Conservation (phyloP, 1,284 basidiomycete genomes). For the Marasmius fiardii region DNA sequence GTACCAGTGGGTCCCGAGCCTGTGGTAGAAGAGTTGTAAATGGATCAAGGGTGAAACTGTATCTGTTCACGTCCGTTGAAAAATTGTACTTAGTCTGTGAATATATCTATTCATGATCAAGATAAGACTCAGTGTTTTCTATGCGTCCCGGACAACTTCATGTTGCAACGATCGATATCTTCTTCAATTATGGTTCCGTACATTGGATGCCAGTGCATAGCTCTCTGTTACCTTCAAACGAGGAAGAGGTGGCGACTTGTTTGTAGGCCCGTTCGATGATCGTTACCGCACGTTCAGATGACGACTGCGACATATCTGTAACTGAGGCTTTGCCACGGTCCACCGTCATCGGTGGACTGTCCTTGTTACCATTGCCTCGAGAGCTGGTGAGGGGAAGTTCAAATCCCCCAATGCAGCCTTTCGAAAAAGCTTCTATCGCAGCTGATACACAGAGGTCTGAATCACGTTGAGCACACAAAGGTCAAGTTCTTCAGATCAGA, state of each 20-base stretch:
- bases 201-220: neutral
- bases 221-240: neutral
- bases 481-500: neutral
- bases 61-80: too few species aligned
- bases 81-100: too few species aligned
- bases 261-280: neutral
- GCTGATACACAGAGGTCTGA: neutral
- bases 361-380: neutral
- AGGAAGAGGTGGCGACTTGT: neutral
- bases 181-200: neutral
- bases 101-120: too few species aligned
- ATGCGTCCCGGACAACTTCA: too few species aligned
- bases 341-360: neutral
- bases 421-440: neutral
- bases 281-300: neutral
- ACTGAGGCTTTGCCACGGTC: neutral
- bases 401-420: neutral
- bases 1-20: slow-evolving; percentile 76
- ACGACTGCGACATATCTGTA: too few species aligned
- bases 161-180: too few species aligned
- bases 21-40: slow-evolving; percentile 46
- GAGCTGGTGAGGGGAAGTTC: neutral
- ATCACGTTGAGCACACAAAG: neutral
- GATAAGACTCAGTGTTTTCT: too few species aligned
- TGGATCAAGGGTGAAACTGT: neutral